A percentile compares a stretch with the other conserved stretches of the same genome.
phyloP scores from a whole-genome alignment of 2,329 filamentous ascomycete genomes.

The Cladobotryum mycophilum region DNA sequence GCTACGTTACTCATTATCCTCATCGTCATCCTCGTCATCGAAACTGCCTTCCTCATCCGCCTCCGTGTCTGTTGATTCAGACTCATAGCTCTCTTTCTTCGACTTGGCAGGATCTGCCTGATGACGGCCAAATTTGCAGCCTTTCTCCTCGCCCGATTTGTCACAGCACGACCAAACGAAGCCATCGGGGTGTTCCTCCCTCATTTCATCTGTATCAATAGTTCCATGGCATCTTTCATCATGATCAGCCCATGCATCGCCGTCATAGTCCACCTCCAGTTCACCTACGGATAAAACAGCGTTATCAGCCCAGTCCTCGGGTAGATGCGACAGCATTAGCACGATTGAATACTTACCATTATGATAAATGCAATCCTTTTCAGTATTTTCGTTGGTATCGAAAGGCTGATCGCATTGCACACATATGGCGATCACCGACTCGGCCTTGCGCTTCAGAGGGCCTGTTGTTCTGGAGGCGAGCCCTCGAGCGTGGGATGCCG shows the following conservation, averaged over 20 bases:
- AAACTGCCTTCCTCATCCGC: slow-evolving; percentile 14
- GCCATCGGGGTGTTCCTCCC: slow-evolving; percentile 11
- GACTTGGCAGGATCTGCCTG: slow-evolving; percentile 12
- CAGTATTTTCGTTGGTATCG: no score
- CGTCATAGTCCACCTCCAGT: slow-evolving; percentile 12
- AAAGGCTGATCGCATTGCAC: no score
- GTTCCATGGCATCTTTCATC: slow-evolving; percentile 11
- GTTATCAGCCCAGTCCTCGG: no score
- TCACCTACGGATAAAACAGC: slow-evolving; percentile 8
- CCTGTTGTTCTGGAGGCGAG: no score
- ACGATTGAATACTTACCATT: no score
- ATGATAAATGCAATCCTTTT: no score
- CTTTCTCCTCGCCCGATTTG: not conserved
- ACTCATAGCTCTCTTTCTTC: slow-evolving; percentile 2
- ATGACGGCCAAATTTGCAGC: slow-evolving; percentile 14
- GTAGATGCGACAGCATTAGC: no score
- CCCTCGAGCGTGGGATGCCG: no score
- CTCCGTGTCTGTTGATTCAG: slow-evolving; percentile 14
- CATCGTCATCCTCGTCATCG: no score
- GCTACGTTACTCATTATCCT: no score
- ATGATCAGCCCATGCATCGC: slow-evolving; percentile 12
- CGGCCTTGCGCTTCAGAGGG: no score
- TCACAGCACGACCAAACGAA: slow-evolving; percentile 10
- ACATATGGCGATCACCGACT: no score
- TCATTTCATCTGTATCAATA: slow-evolving; percentile 13